Base-by-base conservation (phyloP, 139 green algal genomes). In the Chlorella ohadii region DNA sequence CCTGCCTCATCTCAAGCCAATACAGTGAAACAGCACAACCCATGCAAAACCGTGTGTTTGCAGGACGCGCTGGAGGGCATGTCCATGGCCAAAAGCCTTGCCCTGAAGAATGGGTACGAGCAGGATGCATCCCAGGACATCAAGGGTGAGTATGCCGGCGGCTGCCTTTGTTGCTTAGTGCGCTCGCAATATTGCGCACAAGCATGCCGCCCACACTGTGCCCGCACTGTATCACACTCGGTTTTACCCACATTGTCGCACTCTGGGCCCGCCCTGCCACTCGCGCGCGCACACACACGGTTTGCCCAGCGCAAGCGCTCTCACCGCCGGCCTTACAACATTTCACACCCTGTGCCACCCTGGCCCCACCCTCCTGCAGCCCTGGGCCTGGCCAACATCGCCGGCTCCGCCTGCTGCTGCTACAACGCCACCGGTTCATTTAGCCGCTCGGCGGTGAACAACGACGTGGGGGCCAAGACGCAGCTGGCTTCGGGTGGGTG, bases 341-440 rank as follows among this genome's bases (percentile, higher is more conserved):
- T n/a, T 41, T 41, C 28, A 22, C n/a, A 36, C 22, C 31, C 64
- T 41, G n/a, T 39, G 31, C 31, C 31, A 44, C 2, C 28, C 59
- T 23, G 9, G 59, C 31, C 66, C 31, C n/a, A n/a, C n/a, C n/a
- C 9, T 9, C 44, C 31, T 59, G 70, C 70, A 77, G 70, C 90
- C 7, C 84, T 98, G 72, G 95, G 95, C 47, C 56, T 98, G 5
- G 91, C 95, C 72, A 98, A 98, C 91, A 83, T 97, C 36, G 85
- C 91, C 12, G 95, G 95, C 34, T 87, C 94, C 25, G 71, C 85
- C 19, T 98, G 96, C 87, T 93, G 89, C 80, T 91, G 86, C 57
- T 98, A 98, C 91, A 95, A 95, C 75, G 95, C 90, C 72, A 95
- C 91, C 4, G 93, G 94, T 39, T 96, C 91, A 38, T 98, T 98